These are phyloP conservation scores for Evernia prunastri DNA, from an alignment of 495 filamentous ascomycete genomes.

Conservation along the genomic window DNA sequence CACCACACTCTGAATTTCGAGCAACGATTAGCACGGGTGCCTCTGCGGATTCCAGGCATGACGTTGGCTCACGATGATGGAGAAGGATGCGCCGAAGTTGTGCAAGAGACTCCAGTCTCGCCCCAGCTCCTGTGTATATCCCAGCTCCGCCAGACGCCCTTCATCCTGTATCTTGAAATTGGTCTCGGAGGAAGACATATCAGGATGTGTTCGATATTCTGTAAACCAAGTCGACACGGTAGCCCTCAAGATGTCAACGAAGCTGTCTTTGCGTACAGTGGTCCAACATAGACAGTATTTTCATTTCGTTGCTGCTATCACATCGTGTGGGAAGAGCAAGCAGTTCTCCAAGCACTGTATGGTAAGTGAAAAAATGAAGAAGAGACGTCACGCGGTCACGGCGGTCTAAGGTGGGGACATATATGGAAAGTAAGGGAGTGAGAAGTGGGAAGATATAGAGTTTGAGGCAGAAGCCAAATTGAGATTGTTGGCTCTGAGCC, in stretches of 20 bases:
- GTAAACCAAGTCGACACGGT: too few relatives aligned
- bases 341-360: neutral
- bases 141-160: constrained; percentile 49
- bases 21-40: constrained; percentile 6
- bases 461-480: neutral
- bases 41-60: neutral
- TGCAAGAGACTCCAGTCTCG: constrained; percentile 54
- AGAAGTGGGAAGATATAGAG: too few relatives aligned
- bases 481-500: neutral
- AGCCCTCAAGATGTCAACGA: neutral
- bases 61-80: constrained; percentile 48
- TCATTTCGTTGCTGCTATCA: neutral
- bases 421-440: neutral
- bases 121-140: constrained; percentile 54
- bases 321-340: neutral
- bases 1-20: constrained; percentile 46
- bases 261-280: neutral
- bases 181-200: constrained; percentile 18
- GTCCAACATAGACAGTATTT: neutral
- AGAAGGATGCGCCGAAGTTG: constrained; percentile 60
- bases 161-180: constrained; percentile 39
- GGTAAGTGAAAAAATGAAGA: neutral
- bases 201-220: neutral
- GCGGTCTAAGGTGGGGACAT: neutral
- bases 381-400: neutral